Conservation (phyloP, 140 eudicot species). For the Erigeron philadelphicus region DNA sequence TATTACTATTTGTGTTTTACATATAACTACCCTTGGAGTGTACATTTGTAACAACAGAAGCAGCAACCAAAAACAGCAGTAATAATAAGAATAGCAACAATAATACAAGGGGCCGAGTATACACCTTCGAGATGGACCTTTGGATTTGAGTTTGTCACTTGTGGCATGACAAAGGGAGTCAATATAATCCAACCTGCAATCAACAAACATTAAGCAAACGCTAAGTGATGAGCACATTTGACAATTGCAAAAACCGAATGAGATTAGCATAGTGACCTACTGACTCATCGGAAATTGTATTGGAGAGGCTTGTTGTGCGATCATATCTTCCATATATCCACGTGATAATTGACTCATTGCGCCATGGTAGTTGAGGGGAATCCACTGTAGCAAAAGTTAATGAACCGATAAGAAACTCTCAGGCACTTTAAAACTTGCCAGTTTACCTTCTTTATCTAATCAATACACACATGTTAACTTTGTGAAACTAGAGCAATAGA, state of each 20-base stretch:
- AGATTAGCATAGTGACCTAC: slow-evolving; percentile 37
- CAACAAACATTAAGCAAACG: slow-evolving; percentile 18
- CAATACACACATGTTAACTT: not conserved
- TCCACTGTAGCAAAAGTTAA: slow-evolving; percentile 49
- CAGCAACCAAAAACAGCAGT: not conserved
- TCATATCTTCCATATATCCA: slow-evolving; percentile 47
- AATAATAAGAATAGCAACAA: not conserved
- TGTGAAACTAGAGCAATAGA: slow-evolving; percentile 7
- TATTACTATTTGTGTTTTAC: not conserved
- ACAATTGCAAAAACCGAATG: not conserved
- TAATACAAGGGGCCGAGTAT: not conserved
- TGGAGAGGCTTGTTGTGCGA: slow-evolving; percentile 32
- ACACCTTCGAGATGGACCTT: slow-evolving; percentile 54
- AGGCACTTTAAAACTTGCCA: no score
- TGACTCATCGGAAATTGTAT: slow-evolving; percentile 56
- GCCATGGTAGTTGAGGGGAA: slow-evolving; percentile 66
- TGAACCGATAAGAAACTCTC: not conserved
- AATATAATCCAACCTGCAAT: slow-evolving; percentile 60
- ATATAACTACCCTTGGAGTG: no score
- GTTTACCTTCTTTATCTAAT: no score
- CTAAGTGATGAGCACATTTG: not conserved
- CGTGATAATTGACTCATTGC: slow-evolving; percentile 42
- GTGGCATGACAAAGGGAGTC: slow-evolving; percentile 69
- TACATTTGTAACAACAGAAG: not conserved
- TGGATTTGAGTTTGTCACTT: slow-evolving; percentile 36